Base-by-base conservation (phyloP, 164 flowering plant genomes). In the Warburgia ugandensis region DNA sequence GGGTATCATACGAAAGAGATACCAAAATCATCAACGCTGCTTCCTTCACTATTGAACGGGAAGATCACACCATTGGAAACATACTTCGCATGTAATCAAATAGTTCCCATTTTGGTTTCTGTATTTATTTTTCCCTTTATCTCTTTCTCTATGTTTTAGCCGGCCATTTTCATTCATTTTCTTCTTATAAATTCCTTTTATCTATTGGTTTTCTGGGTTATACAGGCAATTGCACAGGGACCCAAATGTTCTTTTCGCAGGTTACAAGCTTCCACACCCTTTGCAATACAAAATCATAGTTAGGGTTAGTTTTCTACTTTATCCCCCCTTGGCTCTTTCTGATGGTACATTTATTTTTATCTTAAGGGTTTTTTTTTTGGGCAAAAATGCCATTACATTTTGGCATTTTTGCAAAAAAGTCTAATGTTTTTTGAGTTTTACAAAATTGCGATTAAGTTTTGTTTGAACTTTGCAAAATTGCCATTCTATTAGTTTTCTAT, bases 21-120 rank as follows among this genome's bases (percentile, higher is more conserved):
- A 92, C 97, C n/a, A 89, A 92, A 72, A 92, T 92, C 46, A 89
- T 92, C 54, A 92, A 92, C 41, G 97, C 99, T 1, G 97, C 96
- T 26, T 71, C 99, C 4, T 89, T 92, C 70, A 86, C 95, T 4
- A 58, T 92, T 13, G 99, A 92, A 73, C 71, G 97, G 42, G 97
- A 92, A 62, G 99, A 92, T 36, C 97, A 92, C 73, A 92, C 99
- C 5, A 58, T 92, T 50, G 95, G 95, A 26, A 92, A 92, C 77
- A 74, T 92, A 41, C 70, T 92, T 7, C 91, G 99, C 70, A 92
- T 92, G 99, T 86, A 70, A 59, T 1, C n/a, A n/a, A n/a, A n/a
- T n/a, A n/a, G n/a, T n/a, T 10, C 8, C 40, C 29, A 9, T 12
- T 28, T 27, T 17, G 5, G 26, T 30, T 8, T 20, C 14, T 43